A percentile compares a stretch with the other conserved stretches of the same genome.
These are phyloP conservation scores for Hypomontagnella submonticulosa DNA, from an alignment of 495 filamentous ascomycete species.

Conservation along the genomic window DNA sequence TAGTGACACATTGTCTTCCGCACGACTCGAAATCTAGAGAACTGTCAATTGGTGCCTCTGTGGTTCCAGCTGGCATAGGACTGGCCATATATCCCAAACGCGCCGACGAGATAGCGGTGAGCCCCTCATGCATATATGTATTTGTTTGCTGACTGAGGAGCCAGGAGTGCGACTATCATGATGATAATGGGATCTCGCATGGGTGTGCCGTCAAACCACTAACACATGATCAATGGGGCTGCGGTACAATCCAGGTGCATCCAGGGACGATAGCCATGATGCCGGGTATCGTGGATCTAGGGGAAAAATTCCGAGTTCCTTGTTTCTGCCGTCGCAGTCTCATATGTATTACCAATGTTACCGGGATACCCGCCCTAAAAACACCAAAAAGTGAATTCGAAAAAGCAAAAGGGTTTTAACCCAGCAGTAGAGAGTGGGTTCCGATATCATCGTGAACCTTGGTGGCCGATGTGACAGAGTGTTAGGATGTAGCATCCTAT, in stretches of 20 bases:
- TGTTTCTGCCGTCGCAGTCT: no score
- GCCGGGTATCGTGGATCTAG: background rate
- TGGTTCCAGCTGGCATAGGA: background rate
- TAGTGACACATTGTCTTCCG: conserved; percentile 2
- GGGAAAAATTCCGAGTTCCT: background rate
- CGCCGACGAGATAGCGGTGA: background rate
- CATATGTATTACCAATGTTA: no score
- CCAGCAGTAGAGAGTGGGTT: no score
- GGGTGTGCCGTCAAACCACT: background rate
- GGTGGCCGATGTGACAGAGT: background rate
- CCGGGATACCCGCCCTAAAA: no score
- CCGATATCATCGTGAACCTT: background rate
- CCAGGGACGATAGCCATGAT: background rate
- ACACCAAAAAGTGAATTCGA: background rate
- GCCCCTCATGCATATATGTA: background rate
- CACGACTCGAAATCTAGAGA: conserved; percentile 13
- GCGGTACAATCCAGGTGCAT: background rate
- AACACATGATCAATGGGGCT: background rate
- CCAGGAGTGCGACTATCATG: background rate
- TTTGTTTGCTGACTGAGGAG: conserved; percentile 11
- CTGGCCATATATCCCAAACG: background rate
- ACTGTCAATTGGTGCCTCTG: background rate
- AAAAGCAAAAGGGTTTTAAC: no score
- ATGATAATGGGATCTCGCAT: conserved; percentile 14
- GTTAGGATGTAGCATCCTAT: no score